Conservation (phyloP, 2,329 filamentous ascomycete genomes). For the Bipolaris victoriae region DNA sequence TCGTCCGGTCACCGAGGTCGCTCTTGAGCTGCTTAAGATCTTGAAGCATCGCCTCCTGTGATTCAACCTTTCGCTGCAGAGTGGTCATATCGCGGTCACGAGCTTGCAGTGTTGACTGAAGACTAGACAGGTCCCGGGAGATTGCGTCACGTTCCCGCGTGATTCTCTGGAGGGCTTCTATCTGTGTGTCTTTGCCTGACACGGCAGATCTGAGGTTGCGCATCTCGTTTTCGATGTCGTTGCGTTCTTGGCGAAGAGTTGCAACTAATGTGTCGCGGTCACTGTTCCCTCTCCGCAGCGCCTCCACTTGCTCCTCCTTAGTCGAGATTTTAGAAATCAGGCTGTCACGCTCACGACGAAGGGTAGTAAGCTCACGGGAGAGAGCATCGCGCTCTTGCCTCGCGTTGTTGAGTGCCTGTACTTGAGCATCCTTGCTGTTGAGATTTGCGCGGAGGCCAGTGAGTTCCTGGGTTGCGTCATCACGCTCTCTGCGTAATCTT, state of each 20-base stretch:
- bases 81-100: conserved; percentile 42
- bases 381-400: conserved; percentile 38
- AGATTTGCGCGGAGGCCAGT: conserved; percentile 37
- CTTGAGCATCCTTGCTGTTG: conserved; percentile 38
- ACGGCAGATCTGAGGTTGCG: conserved; percentile 34
- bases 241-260: conserved; percentile 38
- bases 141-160: conserved; percentile 44
- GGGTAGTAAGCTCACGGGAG: conserved; percentile 35
- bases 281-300: conserved; percentile 34
- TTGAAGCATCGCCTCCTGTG: conserved; percentile 36
- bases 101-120: conserved; percentile 39
- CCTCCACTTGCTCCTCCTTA: conserved; percentile 42
- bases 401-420: conserved; percentile 40
- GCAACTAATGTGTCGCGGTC: conserved; percentile 40
- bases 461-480: conserved; percentile 43
- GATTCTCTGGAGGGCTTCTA: conserved; percentile 45
- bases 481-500: conserved; percentile 38
- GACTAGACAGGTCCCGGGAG: conserved; percentile 36
- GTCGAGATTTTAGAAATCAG: conserved; percentile 32
- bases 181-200: conserved; percentile 42
- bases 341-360: conserved; percentile 42
- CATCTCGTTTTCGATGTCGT: conserved; percentile 31
- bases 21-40: conserved; percentile 39
- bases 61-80: conserved; percentile 42
- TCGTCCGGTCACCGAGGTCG: conserved; percentile 40